Percentiles rank a stretch among this genome's conserved stretches.
Conservation (phyloP, 2,329 filamentous ascomycete species). For the Hypoxylon sp. region DNA sequence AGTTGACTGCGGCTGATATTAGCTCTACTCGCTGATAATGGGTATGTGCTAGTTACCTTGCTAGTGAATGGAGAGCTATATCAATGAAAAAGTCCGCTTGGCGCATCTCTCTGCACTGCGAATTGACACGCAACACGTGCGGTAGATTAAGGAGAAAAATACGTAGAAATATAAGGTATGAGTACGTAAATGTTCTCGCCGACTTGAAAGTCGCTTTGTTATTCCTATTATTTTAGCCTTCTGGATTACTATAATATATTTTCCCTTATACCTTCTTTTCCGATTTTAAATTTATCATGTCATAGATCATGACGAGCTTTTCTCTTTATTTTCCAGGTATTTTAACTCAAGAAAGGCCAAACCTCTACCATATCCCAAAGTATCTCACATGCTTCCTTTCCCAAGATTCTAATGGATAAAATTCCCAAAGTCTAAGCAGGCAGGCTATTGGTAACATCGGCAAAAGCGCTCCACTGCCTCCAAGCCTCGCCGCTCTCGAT, state of each 20-base stretch:
- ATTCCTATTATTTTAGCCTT: not conserved
- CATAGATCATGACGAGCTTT: not conserved
- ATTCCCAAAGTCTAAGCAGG: slow-evolving; percentile 27
- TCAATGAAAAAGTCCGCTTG: not conserved
- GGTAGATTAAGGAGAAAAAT: not conserved
- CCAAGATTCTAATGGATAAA: not conserved
- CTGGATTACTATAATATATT: not conserved
- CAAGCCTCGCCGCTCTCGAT: slow-evolving; percentile 89
- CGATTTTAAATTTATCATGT: not conserved
- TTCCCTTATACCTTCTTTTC: slow-evolving; percentile 16
- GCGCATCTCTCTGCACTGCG: not conserved
- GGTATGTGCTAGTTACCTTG: too few species aligned
- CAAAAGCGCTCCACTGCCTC: slow-evolving; percentile 85
- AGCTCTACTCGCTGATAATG: not conserved
- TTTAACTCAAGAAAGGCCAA: slow-evolving; percentile 9
- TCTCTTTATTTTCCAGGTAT: slow-evolving; percentile 26
- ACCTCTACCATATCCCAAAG: not conserved
- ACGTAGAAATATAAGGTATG: not conserved
- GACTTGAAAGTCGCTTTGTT: not conserved
- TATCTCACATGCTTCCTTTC: not conserved
- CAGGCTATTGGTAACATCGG: slow-evolving; percentile 80
- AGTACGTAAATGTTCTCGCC: not conserved
- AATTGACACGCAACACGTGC: not conserved
- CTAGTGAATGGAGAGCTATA: not conserved
- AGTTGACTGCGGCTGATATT: not conserved